Percentiles rank a stretch among this genome's conserved stretches.
phyloP scores from a whole-genome alignment of 257 asterid species.

The Petrea volubilis region DNA sequence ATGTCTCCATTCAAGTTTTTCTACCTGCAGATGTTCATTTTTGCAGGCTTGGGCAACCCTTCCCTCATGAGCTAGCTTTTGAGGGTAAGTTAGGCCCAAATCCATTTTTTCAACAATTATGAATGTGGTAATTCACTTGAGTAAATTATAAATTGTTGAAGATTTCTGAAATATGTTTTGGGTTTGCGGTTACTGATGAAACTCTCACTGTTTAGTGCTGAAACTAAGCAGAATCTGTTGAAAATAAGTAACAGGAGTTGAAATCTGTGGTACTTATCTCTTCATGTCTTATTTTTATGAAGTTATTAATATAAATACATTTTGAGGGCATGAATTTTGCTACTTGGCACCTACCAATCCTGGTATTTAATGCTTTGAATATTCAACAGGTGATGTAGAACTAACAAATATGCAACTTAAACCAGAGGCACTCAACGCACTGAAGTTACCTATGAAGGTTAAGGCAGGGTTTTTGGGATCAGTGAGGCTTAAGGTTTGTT shows the following conservation, averaged over 20 bases:
- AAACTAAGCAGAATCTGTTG: not conserved
- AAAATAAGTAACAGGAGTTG: not conserved
- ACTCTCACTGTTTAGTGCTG: not conserved
- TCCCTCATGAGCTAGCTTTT: no score
- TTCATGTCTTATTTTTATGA: not conserved
- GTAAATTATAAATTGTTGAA: not conserved
- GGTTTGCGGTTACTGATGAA: not conserved
- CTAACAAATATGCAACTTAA: slow-evolving; percentile 94
- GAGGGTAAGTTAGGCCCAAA: not conserved
- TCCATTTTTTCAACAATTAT: not conserved
- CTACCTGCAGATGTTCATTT: no score
- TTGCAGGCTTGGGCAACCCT: no score
- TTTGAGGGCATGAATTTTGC: not conserved
- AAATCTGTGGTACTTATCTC: not conserved
- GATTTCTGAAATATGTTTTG: not conserved
- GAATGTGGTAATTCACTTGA: not conserved
- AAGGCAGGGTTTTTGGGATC: slow-evolving; percentile 99
- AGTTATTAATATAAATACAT: not conserved
- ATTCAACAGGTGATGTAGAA: slow-evolving; percentile 82
- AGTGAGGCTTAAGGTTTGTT: slow-evolving; percentile 91
- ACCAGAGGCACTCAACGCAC: slow-evolving; percentile 99
- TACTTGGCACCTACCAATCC: not conserved
- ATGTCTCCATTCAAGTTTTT: no score
- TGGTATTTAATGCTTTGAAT: slow-evolving; percentile 22
- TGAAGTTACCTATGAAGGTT: slow-evolving; percentile 94